Percentiles rank a stretch among this genome's conserved stretches.
phyloP scores from a whole-genome alignment of 768 basidiomycete genomes.

The Lactifluus piperatus region DNA sequence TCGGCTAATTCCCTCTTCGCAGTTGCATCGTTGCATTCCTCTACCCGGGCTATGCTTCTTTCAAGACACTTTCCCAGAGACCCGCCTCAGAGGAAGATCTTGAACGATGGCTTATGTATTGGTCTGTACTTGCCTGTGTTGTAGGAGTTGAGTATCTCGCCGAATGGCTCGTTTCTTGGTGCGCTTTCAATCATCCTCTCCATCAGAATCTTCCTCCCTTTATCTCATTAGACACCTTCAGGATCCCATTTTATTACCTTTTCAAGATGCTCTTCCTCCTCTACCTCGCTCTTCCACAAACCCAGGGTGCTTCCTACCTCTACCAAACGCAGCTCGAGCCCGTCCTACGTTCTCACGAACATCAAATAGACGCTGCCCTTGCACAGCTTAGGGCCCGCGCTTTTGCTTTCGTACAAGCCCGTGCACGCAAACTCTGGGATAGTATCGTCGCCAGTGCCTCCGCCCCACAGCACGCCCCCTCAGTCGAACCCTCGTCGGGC shows the following conservation, averaged over 20 bases:
- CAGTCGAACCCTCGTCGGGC: slow-evolving; percentile 20
- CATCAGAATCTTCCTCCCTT: not conserved
- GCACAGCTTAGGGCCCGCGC: slow-evolving; percentile 50
- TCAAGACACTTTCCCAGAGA: slow-evolving; percentile 85
- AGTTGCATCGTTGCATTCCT: slow-evolving; percentile 75
- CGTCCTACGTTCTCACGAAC: slow-evolving; percentile 74
- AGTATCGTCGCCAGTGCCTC: slow-evolving; percentile 43
- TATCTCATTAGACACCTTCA: slow-evolving; percentile 24
- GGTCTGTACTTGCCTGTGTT: slow-evolving; percentile 82
- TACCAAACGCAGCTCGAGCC: slow-evolving; percentile 76
- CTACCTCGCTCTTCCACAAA: slow-evolving; percentile 86
- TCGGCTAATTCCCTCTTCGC: not conserved
- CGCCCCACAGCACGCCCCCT: slow-evolving; percentile 29
- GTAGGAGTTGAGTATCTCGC: slow-evolving; percentile 75
- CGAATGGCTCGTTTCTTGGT: slow-evolving; percentile 88
- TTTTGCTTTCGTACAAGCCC: slow-evolving; percentile 58
- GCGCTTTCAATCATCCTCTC: slow-evolving; percentile 23
- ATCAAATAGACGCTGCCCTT: slow-evolving; percentile 75
- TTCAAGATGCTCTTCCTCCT: slow-evolving; percentile 79
- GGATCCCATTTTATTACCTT: slow-evolving; percentile 85
- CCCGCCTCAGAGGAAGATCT: slow-evolving; percentile 78
- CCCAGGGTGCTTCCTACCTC: slow-evolving; percentile 78
- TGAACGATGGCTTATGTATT: slow-evolving; percentile 96
- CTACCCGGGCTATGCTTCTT: slow-evolving; percentile 94
- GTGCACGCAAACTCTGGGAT: slow-evolving; percentile 57